Conservation (phyloP, 805 yeast species). For the Nakazawaea ernobii region DNA sequence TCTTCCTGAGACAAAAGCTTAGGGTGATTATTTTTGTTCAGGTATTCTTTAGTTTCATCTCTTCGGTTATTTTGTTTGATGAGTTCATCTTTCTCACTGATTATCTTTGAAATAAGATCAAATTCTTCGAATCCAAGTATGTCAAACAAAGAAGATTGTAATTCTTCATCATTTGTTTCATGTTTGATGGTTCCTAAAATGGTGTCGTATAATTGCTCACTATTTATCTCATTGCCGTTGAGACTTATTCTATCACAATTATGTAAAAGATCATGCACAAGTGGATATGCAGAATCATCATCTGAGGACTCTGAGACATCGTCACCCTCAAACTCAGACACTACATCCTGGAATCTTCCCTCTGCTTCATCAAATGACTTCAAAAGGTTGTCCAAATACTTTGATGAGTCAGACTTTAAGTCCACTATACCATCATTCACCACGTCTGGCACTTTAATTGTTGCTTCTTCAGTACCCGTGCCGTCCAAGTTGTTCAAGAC, state of each 20-base stretch:
- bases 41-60: slow-evolving; percentile 12
- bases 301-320: not conserved
- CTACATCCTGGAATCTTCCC: slow-evolving; percentile 14
- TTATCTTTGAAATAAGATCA: slow-evolving; percentile 63
- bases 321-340: slow-evolving; percentile 11
- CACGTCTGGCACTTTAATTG: slow-evolving; percentile 21
- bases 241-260: slow-evolving; percentile 27
- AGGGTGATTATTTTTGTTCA: slow-evolving; percentile 3
- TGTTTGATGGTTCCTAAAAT: slow-evolving; percentile 28
- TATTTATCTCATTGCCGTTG: slow-evolving; percentile 9
- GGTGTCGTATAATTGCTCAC: slow-evolving; percentile 20
- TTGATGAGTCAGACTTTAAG: slow-evolving; percentile 19
- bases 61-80: slow-evolving; percentile 17
- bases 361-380: slow-evolving; percentile 27
- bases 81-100: slow-evolving; percentile 37
- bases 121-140: slow-evolving; percentile 81
- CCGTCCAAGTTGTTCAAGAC: slow-evolving; percentile 29
- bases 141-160: slow-evolving; percentile 73
- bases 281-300: slow-evolving; percentile 1
- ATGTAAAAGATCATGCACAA: slow-evolving; percentile 20
- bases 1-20: slow-evolving; percentile 47
- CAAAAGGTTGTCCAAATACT: slow-evolving; percentile 20
- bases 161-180: slow-evolving; percentile 43
- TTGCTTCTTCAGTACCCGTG: slow-evolving; percentile 2
- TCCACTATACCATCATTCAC: slow-evolving; percentile 25